Evolutionary conservation across 148 eudicot species (phyloP), one percentile per base, ranked within the genome.

Genomic region (Drosera capensis): DNA sequence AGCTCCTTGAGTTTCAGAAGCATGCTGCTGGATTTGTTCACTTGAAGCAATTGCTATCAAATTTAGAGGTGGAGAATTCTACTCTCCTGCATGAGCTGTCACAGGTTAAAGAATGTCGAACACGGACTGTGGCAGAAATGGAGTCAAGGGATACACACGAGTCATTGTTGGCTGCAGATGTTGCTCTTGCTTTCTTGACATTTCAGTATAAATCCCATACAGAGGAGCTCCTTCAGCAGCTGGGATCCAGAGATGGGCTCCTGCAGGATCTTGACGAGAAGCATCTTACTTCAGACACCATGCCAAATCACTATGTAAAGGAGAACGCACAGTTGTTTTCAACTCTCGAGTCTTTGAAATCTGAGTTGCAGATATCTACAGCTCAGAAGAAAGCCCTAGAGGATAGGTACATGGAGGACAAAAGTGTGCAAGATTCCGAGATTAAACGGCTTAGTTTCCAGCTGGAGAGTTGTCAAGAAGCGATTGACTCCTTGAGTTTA

Each of bases 141-240:
- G 51, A 67, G 48, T 50, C 78, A 31, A 20, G 25, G 34, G 80
- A 78, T 38, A 31, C 73, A 70, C 73, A 68, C 37, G 68, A 62
- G 17, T 16, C 57, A 41, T 25, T 62, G 15, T 36, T 80, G 40
- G 72, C 71, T 43, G 67, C 75, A 25, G 93, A 90, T 53, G 58
- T 84, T 65, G 56, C 40, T 26, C 41, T 46, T 30, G 49, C 62
- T 41, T 69, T 65, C 68, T 45, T 69, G 37, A 35, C 51, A 44
- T 60, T 57, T 21, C 86, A 80, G 55, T 71, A 74, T 41, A 63
- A 77, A 51, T 40, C 50, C 39, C 58, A 54, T 20, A 52, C 52
- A 16, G 63, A 64, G 69, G 75, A 58, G 42, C 68, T 76, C 38
- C 40, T 25, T 25, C 55, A 21, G 63, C 55, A 57, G 46, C 65